Conservation (phyloP, 495 filamentous ascomycete genomes). For the Parmelia sp. region DNA sequence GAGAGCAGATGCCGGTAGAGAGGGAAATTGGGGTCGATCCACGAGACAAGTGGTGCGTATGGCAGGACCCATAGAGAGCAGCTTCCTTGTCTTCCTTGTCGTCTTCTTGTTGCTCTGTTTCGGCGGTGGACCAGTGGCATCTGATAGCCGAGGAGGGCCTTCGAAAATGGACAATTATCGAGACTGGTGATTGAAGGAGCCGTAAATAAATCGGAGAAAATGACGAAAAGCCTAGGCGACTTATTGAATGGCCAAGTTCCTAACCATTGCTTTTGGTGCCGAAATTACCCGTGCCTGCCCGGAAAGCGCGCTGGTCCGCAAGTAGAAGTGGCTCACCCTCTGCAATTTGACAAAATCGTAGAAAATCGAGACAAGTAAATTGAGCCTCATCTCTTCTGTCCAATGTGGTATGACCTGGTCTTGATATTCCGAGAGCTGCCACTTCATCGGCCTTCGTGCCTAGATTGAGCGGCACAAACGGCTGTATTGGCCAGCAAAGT, state of each 20-base stretch:
- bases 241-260: not conserved
- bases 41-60: not conserved
- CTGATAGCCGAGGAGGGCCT: not conserved
- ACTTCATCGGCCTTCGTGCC: not conserved
- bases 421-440: not conserved
- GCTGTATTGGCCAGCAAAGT: not conserved
- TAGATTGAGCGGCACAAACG: not conserved
- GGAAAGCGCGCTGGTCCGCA: constrained; percentile 2
- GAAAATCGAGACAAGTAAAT: not conserved
- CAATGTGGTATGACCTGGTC: not conserved
- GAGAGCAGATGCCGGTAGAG: not conserved
- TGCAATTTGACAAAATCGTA: not conserved
- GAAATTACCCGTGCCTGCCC: not conserved
- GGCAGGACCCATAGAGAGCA: constrained; percentile 5
- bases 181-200: not conserved
- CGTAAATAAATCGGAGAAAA: not conserved
- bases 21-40: constrained; percentile 5
- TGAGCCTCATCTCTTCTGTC: constrained; percentile 2
- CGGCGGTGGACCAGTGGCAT: not conserved
- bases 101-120: not conserved
- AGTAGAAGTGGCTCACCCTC: not conserved
- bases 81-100: not conserved
- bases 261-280: not conserved
- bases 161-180: not conserved
- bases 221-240: not conserved